Evolutionary conservation across 371 early-diverging fungal genomes (phyloP), one percentile per base, ranked within the genome.

Genomic region (Mucor piriformis): DNA sequence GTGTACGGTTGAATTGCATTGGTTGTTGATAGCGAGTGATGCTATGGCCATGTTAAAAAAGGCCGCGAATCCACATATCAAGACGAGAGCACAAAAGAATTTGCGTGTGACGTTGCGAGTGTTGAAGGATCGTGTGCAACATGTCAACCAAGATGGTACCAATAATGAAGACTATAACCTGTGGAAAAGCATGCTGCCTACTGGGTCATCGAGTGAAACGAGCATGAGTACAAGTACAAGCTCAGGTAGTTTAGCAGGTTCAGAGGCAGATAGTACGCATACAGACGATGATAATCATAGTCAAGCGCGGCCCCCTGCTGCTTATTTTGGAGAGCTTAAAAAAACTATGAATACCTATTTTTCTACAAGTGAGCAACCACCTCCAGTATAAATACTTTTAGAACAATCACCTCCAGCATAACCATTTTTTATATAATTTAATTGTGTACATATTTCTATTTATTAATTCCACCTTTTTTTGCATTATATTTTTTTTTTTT

Each of bases 1-100:
- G 1, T 79, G 79, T 34, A 48, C 57, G 2, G 38, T 79, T 0
- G 79, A 79, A 24, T 20, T 70, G 25, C 76, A 79, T 42, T 76
- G 74, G 74, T 24, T 79, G 6, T 10, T 71, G 16, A 59, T 79
- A 15, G 70, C 71, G 10, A 54, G 65, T 32, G 74, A 76, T 53
- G 70, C 70, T 13, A 61, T 70, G 62, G 42, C 49, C 1, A 50
- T 70, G 59, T 29, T 77, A 15, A 61, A 59, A 7, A 55, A 60
- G 7, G 65, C 73, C 0, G 51, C 59, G 2, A 67, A 77, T 40
- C 51, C 63, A 6, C 47, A 47, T 27, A 72, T 77, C n/a, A 67
- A 66, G n/a, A 20, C 37, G 42, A 63, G 66, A n/a, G 77, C 77
- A 7, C 40, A 61, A 12, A 50, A 51, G 20, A 74, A 69, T 34